These are phyloP conservation scores for Bipolaris cookei DNA, from an alignment of 2,329 filamentous ascomycete species.

Conservation along the genomic window DNA sequence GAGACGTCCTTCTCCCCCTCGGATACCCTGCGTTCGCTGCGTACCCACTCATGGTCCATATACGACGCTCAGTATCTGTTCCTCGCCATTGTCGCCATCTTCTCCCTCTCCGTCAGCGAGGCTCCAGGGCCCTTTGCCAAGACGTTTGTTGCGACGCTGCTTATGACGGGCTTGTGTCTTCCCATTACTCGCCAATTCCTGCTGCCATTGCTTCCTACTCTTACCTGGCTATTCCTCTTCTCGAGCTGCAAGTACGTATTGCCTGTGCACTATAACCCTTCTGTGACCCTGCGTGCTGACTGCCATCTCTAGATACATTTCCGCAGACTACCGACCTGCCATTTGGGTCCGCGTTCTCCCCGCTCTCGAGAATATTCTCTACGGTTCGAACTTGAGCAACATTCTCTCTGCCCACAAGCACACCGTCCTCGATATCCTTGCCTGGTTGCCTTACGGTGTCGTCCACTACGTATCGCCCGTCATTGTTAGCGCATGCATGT, in stretches of 20 bases:
- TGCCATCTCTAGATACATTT: conserved; percentile 73
- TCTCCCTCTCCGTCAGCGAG: conserved; percentile 83
- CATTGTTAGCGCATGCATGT: conserved; percentile 78
- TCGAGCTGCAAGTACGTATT: conserved; percentile 85
- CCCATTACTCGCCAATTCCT: conserved; percentile 91
- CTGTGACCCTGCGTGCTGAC: conserved; percentile 27
- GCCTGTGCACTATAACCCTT: background rate
- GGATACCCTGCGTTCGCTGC: conserved; percentile 77
- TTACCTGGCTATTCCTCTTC: conserved; percentile 88
- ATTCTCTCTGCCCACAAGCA: conserved; percentile 91
- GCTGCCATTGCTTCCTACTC: conserved; percentile 82
- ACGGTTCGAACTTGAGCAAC: conserved; percentile 94
- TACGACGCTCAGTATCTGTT: conserved; percentile 87
- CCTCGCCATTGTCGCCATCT: conserved; percentile 75
- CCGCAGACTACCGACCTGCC: conserved; percentile 83
- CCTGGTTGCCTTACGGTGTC: conserved; percentile 92
- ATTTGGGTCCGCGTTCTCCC: conserved; percentile 97
- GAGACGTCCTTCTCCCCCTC: conserved; percentile 82
- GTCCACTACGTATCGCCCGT: conserved; percentile 88
- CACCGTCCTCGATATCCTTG: conserved; percentile 81
- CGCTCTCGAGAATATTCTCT: conserved; percentile 93
- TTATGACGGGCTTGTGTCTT: conserved; percentile 75
- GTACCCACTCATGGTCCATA: conserved; percentile 77
- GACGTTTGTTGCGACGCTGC: conserved; percentile 70
- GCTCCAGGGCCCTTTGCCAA: conserved; percentile 79